Percentiles rank a stretch among this genome's conserved stretches.
Evolutionary conservation across 495 filamentous ascomycete genomes (phyloP).

Genomic region (Lepraria neglecta): DNA sequence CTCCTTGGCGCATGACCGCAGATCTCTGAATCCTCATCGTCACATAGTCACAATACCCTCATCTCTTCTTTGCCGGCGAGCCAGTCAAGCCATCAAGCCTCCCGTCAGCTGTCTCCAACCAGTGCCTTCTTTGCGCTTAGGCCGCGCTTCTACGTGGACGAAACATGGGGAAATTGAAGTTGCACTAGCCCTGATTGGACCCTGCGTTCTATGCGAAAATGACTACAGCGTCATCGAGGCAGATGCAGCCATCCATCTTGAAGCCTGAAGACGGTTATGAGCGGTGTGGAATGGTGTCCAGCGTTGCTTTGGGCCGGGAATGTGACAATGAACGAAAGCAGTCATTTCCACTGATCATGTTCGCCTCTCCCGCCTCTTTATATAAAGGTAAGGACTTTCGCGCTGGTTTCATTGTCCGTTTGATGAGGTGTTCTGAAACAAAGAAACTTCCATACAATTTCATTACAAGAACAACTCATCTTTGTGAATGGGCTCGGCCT

Average conservation of each 20-base stretch:
- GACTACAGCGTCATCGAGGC: conserved; percentile 15
- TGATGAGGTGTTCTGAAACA: not conserved
- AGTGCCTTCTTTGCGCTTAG: not conserved
- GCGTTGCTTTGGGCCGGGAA: not conserved
- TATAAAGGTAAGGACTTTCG: conserved; percentile 14
- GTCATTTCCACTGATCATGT: not conserved
- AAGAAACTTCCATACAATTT: not conserved
- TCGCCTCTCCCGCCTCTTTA: not conserved
- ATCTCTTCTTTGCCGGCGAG: not conserved
- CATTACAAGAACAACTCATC: not conserved
- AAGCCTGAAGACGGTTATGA: not conserved
- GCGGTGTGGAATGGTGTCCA: not conserved
- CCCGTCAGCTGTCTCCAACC: conserved; percentile 6
- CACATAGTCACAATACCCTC: not conserved
- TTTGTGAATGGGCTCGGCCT: conserved; percentile 12
- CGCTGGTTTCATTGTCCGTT: not conserved
- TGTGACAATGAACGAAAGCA: conserved; percentile 3
- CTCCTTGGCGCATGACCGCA: conserved; percentile 9
- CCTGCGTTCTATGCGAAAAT: not conserved
- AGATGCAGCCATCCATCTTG: not conserved
- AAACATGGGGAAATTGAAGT: not conserved
- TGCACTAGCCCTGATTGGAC: conserved; percentile 8
- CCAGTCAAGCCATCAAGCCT: conserved; percentile 4
- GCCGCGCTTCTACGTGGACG: conserved; percentile 3
- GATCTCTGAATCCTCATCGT: not conserved